A percentile compares a stretch with the other conserved stretches of the same genome.
Conservation (phyloP, 2,329 filamentous ascomycete species). For the Aspergillus fijiensis region DNA sequence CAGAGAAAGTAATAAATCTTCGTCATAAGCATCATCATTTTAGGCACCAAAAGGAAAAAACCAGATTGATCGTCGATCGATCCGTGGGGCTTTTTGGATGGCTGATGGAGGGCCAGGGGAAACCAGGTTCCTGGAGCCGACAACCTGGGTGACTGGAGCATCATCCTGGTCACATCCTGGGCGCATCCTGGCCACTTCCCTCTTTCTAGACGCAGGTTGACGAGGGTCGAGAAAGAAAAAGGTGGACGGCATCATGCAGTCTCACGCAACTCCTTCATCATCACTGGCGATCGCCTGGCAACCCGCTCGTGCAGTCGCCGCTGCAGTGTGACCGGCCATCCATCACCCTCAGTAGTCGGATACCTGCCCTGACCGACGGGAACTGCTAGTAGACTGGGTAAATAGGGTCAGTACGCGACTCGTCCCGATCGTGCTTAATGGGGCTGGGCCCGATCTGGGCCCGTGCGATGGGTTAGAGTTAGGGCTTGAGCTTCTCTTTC, state of each 20-base stretch:
- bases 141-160: slow-evolving; percentile 4
- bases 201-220: background rate
- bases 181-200: background rate
- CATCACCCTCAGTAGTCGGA: background rate
- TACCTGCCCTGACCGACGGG: background rate
- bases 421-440: slow-evolving; percentile 1
- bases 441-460: background rate
- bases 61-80: slow-evolving; percentile 7
- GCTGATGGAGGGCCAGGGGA: background rate
- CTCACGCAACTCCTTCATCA: slow-evolving; percentile 4
- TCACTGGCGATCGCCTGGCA: slow-evolving; percentile 1
- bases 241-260: background rate
- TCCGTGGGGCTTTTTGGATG: background rate
- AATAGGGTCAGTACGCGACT: background rate
- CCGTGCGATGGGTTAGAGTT: slow-evolving; percentile 1
- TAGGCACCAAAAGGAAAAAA: background rate
- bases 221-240: background rate
- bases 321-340: slow-evolving; percentile 5
- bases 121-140: slow-evolving; percentile 9
- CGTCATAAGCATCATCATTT: background rate
- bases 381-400: background rate
- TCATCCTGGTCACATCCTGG: background rate
- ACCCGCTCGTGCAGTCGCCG: slow-evolving; percentile 4
- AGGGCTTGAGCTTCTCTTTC: background rate
- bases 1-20: background rate